These are phyloP conservation scores for Colletotrichum cordylinicola DNA, from an alignment of 2,329 filamentous ascomycete genomes.

Conservation along the genomic window DNA sequence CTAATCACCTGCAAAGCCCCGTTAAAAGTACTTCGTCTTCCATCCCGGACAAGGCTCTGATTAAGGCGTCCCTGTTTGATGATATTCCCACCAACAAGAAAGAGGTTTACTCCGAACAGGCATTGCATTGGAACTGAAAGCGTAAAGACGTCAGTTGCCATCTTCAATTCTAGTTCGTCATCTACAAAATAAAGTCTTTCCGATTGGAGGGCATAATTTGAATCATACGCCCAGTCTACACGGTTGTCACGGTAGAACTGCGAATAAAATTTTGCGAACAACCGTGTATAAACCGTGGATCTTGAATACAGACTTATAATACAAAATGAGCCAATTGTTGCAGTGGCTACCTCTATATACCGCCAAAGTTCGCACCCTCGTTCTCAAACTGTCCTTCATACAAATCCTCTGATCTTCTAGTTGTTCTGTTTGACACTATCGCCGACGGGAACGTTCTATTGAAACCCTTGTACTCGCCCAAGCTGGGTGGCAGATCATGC, in stretches of 20 bases:
- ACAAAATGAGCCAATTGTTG: neutral
- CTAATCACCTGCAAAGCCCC: neutral
- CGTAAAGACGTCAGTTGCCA: too few relatives aligned
- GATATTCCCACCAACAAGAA: neutral
- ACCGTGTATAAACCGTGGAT: neutral
- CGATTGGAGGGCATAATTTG: neutral
- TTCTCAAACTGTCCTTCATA: slow-evolving; percentile 3
- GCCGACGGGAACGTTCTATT: slow-evolving; percentile 24
- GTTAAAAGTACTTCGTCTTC: neutral
- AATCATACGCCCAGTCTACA: neutral
- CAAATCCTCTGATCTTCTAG: neutral
- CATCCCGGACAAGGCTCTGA: neutral
- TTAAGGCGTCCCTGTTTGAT: slow-evolving; percentile 16
- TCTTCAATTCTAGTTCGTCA: neutral
- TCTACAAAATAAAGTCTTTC: neutral
- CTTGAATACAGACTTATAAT: neutral
- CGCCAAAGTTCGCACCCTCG: neutral
- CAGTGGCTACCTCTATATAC: neutral
- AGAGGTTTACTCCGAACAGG: neutral
- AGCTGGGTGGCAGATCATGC: slow-evolving; percentile 68
- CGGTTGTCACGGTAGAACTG: neutral
- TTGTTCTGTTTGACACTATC: neutral
- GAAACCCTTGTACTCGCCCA: slow-evolving; percentile 43
- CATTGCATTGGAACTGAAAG: neutral
- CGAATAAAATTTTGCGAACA: neutral